Evolutionary conservation across 352 stramenopile genomes (phyloP).

Genomic region (Phytopythium oedochilum): DNA sequence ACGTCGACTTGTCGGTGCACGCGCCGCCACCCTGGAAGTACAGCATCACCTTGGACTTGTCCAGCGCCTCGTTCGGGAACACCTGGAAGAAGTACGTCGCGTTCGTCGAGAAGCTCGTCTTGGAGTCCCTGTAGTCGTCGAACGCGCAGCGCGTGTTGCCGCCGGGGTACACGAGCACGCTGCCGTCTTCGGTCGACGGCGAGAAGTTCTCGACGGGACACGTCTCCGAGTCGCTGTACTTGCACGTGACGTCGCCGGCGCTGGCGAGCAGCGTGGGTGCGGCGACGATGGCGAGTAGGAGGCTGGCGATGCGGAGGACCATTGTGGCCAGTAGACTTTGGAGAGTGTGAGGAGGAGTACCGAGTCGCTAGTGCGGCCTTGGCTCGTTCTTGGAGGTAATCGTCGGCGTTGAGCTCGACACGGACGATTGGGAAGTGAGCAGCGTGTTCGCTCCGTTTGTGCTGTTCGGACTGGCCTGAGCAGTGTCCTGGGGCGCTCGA

Average conservation of each 20-base stretch:
- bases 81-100: conserved; percentile 58
- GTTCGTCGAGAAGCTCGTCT: conserved; percentile 31
- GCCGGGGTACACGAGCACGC: conserved; percentile 38
- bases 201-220: conserved; percentile 24
- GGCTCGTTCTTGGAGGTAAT: neutral
- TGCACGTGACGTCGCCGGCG: conserved; percentile 19
- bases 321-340: neutral
- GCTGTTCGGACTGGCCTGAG: too few relatives aligned
- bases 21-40: conserved; percentile 59
- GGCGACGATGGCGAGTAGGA: neutral
- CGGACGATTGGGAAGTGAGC: conserved; percentile 2
- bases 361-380: neutral
- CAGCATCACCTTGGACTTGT: conserved; percentile 57
- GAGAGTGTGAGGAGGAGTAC: neutral
- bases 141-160: conserved; percentile 47
- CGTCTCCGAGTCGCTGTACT: conserved; percentile 19
- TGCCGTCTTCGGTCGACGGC: conserved; percentile 20
- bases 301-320: conserved; percentile 1
- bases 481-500: too few relatives aligned
- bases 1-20: conserved; percentile 50
- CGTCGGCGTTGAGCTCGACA: neutral
- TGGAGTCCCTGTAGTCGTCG: conserved; percentile 28
- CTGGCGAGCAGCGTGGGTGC: neutral
- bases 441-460: too few relatives aligned
- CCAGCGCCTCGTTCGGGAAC: conserved; percentile 30